phyloP scores from a whole-genome alignment of 169 alveolate species.

The Plasmodium yoelii region DNA sequence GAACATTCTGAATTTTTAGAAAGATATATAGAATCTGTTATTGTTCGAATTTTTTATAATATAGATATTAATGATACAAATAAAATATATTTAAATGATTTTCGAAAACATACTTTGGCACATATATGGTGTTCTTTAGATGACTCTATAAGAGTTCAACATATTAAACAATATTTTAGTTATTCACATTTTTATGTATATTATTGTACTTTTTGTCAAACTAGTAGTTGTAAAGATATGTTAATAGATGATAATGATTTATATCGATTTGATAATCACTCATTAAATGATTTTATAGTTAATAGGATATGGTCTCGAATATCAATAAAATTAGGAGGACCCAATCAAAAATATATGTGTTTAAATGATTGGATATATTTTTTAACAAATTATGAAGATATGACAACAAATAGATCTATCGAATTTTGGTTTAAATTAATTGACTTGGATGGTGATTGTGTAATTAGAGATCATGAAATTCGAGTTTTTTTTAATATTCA shows the following conservation, averaged over 20 bases:
- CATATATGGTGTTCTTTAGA: slow-evolving; percentile 73
- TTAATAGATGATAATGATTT: slow-evolving; percentile 71
- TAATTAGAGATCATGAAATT: slow-evolving; percentile 75
- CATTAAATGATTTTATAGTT: slow-evolving; percentile 70
- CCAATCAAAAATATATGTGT: slow-evolving; percentile 75
- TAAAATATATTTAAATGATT: slow-evolving; percentile 50
- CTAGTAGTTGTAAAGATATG: slow-evolving; percentile 77
- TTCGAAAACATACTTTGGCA: slow-evolving; percentile 62
- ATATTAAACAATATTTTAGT: slow-evolving; percentile 47
- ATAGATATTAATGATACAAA: slow-evolving; percentile 71
- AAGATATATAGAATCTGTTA: slow-evolving; percentile 75
- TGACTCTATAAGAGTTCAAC: slow-evolving; percentile 59
- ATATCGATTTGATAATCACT: slow-evolving; percentile 72
- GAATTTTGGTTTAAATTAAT: slow-evolving; percentile 75
- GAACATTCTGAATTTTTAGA: slow-evolving; percentile 68
- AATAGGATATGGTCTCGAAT: slow-evolving; percentile 72
- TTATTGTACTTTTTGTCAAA: slow-evolving; percentile 73
- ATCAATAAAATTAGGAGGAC: slow-evolving; percentile 66
- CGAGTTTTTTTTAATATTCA: slow-evolving; percentile 72
- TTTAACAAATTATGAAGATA: slow-evolving; percentile 74
- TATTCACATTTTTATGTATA: slow-evolving; percentile 76
- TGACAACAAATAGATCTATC: slow-evolving; percentile 60
- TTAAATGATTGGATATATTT: slow-evolving; percentile 74
- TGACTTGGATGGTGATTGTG: slow-evolving; percentile 74
- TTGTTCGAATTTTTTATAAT: slow-evolving; percentile 61